A percentile compares a stretch with the other conserved stretches of the same genome.
Conservation (phyloP, 2,329 filamentous ascomycete genomes). For the Dothistroma pini region DNA sequence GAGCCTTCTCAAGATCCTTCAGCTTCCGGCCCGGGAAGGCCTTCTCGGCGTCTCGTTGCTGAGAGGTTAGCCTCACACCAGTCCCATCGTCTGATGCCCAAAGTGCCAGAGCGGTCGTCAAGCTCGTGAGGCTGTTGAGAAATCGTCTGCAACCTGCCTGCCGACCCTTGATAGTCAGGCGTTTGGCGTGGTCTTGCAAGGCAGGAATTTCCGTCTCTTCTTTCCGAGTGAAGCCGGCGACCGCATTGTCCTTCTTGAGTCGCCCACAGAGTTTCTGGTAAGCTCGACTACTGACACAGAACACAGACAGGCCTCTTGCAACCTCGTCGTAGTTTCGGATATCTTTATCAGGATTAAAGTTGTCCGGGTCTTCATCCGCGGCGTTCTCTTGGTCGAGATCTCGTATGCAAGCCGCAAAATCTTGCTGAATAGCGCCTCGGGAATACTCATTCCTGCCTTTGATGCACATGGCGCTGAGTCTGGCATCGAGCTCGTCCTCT, state of each 20-base stretch:
- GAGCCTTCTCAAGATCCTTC: constrained; percentile 39
- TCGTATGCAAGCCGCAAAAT: constrained; percentile 58
- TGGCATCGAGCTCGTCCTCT: constrained; percentile 32
- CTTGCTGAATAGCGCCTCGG: constrained; percentile 51
- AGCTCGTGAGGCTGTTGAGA: constrained; percentile 49
- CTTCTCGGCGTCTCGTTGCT: constrained; percentile 39
- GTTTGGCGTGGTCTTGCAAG: constrained; percentile 57
- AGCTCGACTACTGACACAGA: constrained; percentile 60
- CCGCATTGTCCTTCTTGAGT: constrained; percentile 49
- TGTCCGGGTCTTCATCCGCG: constrained; percentile 51
- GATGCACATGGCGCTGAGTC: constrained; percentile 48
- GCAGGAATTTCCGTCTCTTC: constrained; percentile 58
- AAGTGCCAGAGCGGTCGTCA: constrained; percentile 52
- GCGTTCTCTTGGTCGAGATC: constrained; percentile 58
- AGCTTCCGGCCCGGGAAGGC: constrained; percentile 40
- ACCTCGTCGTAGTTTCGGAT: constrained; percentile 57
- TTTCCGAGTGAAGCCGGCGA: constrained; percentile 50
- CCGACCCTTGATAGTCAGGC: constrained; percentile 52
- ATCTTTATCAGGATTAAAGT: constrained; percentile 55
- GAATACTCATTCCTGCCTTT: constrained; percentile 55
- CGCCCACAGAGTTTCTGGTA: constrained; percentile 61
- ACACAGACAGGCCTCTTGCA: constrained; percentile 56
- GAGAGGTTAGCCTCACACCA: constrained; percentile 40
- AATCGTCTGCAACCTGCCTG: constrained; percentile 47
- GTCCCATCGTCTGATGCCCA: constrained; percentile 48